phyloP scores from a whole-genome alignment of 169 alveolate genomes.

The Plasmodium vinckei region DNA sequence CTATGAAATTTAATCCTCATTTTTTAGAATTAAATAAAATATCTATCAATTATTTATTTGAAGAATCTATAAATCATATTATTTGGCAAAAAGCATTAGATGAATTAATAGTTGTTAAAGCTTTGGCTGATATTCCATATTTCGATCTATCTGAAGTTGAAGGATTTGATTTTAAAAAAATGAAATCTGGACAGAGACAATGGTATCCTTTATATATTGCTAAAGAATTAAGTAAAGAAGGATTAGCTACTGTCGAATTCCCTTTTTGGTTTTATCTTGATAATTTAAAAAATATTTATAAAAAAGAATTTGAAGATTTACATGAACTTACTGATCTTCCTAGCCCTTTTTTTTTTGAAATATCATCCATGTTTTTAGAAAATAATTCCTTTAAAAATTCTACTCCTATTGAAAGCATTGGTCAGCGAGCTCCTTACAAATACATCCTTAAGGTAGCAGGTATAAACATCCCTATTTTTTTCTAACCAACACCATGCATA shows the following conservation, averaged over 20 bases:
- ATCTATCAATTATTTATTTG: conserved; percentile 54
- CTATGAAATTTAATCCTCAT: conserved; percentile 69
- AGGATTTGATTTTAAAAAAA: conserved; percentile 81
- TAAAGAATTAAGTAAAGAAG: conserved; percentile 82
- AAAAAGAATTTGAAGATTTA: conserved; percentile 66
- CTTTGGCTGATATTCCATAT: conserved; percentile 82
- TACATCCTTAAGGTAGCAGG: conserved; percentile 74
- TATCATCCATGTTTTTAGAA: conserved; percentile 67
- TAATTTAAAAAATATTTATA: conserved; percentile 70
- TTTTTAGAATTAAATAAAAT: conserved; percentile 58
- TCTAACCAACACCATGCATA: neutral
- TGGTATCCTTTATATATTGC: conserved; percentile 86
- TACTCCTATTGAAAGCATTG: conserved; percentile 71
- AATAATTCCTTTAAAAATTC: conserved; percentile 66
- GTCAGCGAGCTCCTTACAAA: conserved; percentile 67
- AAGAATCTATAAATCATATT: conserved; percentile 70
- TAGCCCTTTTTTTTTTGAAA: conserved; percentile 71
- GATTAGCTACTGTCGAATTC: conserved; percentile 81
- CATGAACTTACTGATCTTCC: conserved; percentile 65
- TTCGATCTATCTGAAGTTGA: conserved; percentile 78
- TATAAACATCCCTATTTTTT: neutral
- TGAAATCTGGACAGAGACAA: conserved; percentile 85
- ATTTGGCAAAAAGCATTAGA: conserved; percentile 80
- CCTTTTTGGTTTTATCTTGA: conserved; percentile 80
- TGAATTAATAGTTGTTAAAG: conserved; percentile 82